These are phyloP conservation scores for Anastatica hierochuntica DNA, from an alignment of 345 rosid genomes.

Conservation along the genomic window DNA sequence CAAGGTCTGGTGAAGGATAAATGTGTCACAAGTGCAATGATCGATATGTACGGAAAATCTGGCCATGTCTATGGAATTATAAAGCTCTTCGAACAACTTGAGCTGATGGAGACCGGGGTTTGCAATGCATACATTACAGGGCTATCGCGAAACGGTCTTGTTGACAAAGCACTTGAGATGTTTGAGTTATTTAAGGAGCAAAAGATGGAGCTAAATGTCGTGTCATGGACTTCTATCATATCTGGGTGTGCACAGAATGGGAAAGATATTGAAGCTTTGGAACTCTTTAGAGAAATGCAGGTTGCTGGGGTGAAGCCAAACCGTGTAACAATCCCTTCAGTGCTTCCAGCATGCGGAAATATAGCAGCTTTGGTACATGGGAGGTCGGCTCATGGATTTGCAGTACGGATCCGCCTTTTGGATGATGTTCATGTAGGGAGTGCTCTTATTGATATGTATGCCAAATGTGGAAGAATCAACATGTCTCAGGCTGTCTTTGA, in stretches of 20 bases:
- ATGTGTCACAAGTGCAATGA: constrained; percentile 36
- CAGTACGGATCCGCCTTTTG: constrained; percentile 33
- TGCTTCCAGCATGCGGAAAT: constrained; percentile 58
- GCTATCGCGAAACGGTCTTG: constrained; percentile 46
- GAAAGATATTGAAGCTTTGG: constrained; percentile 51
- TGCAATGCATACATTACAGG: constrained; percentile 51
- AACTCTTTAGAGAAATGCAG: constrained; percentile 60
- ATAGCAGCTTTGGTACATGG: constrained; percentile 59
- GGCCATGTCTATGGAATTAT: constrained; percentile 31
- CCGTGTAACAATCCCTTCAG: constrained; percentile 54
- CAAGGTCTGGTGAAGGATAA: constrained; percentile 32
- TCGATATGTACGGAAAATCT: constrained; percentile 55
- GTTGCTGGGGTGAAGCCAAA: constrained; percentile 43
- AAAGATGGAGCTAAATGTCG: constrained; percentile 42
- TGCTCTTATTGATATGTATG: constrained; percentile 73
- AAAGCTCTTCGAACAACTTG: constrained; percentile 27
- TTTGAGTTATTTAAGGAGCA: constrained; percentile 33
- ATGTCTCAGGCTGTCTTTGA: constrained; percentile 44
- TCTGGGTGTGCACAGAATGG: constrained; percentile 54
- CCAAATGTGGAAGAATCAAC: constrained; percentile 59
- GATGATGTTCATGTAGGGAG: constrained; percentile 49
- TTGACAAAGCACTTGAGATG: constrained; percentile 37
- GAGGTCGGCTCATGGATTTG: constrained; percentile 49
- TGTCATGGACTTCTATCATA: constrained; percentile 60
- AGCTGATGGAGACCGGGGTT: constrained; percentile 37